These are phyloP conservation scores for Byssoonygena ceratinophila DNA, from an alignment of 2,329 filamentous ascomycete genomes.

Conservation along the genomic window DNA sequence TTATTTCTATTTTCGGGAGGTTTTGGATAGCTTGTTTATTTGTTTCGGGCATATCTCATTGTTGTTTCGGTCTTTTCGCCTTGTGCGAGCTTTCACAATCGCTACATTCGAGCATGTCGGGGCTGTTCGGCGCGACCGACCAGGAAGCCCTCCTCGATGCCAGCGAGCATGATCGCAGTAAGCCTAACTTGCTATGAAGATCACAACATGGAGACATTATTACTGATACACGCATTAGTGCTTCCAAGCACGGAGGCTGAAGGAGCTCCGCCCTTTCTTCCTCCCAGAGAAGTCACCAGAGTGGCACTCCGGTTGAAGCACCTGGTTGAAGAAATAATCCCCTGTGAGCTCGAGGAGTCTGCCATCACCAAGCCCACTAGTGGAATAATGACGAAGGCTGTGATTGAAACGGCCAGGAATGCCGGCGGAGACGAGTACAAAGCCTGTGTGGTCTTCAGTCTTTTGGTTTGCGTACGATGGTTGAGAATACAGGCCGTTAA, in stretches of 20 bases:
- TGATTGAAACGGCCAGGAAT: slow-evolving; percentile 68
- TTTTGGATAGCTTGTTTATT: background rate
- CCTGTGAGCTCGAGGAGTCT: slow-evolving; percentile 74
- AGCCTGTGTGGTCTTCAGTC: slow-evolving; percentile 72
- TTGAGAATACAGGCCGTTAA: slow-evolving; percentile 67
- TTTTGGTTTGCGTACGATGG: slow-evolving; percentile 64
- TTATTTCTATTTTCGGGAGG: background rate
- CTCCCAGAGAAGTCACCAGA: slow-evolving; percentile 73
- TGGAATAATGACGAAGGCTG: slow-evolving; percentile 67
- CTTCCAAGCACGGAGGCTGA: slow-evolving; percentile 35
- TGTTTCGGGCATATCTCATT: no score
- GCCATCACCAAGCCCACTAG: slow-evolving; percentile 71
- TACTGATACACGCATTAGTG: slow-evolving; percentile 24
- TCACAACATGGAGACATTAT: background rate
- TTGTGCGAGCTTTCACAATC: background rate
- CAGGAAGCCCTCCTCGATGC: background rate
- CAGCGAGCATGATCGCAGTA: background rate
- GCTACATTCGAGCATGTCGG: background rate
- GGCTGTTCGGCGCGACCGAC: background rate
- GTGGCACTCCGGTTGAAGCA: slow-evolving; percentile 82
- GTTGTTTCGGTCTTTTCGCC: background rate
- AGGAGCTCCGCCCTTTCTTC: slow-evolving; percentile 51
- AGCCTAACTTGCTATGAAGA: background rate
- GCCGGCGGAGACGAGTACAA: slow-evolving; percentile 66
- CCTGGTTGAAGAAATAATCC: slow-evolving; percentile 77